Evolutionary conservation across 1,284 basidiomycete species (phyloP).

Genomic region (Trichosporon asahii): DNA sequence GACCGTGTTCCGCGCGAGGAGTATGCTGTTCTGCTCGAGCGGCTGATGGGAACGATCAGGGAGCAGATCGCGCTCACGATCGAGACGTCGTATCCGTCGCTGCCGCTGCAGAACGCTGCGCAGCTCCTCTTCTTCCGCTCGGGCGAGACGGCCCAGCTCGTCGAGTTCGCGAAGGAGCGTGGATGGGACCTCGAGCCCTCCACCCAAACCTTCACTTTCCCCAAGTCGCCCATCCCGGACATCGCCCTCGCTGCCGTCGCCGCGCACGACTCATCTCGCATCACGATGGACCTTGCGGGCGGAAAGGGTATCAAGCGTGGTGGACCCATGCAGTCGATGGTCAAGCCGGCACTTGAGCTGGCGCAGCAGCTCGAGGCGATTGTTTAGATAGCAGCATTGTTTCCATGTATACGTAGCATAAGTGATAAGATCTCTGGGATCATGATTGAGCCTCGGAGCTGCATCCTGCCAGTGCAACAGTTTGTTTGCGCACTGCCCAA

Average conservation of each 20-base stretch:
- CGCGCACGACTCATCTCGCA: conserved; percentile 25
- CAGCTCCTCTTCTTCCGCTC: conserved; percentile 50
- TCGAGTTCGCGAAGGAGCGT: conserved; percentile 43
- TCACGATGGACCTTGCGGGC: conserved; percentile 27
- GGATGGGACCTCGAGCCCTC: conserved; percentile 48
- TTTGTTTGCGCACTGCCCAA: no score
- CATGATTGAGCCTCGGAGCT: not conserved
- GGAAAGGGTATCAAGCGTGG: conserved; percentile 39
- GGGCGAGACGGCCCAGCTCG: conserved; percentile 41
- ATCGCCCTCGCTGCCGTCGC: conserved; percentile 27
- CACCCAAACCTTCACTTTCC: conserved; percentile 40
- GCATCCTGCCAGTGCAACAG: no score
- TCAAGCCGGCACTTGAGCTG: conserved; percentile 46
- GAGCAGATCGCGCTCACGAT: conserved; percentile 52
- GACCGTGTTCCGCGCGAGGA: conserved; percentile 61
- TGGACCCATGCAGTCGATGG: conserved; percentile 45
- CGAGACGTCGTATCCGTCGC: conserved; percentile 50
- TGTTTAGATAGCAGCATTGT: conserved; percentile 35
- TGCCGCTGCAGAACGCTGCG: conserved; percentile 47
- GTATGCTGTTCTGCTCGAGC: conserved; percentile 48
- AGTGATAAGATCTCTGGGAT: not conserved
- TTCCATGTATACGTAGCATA: conserved; percentile 28
- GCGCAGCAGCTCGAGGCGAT: conserved; percentile 52
- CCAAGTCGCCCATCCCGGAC: conserved; percentile 28
- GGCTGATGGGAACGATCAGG: conserved; percentile 49